Conservation (phyloP, 495 filamentous ascomycete genomes). For the Neurospora sp. region DNA sequence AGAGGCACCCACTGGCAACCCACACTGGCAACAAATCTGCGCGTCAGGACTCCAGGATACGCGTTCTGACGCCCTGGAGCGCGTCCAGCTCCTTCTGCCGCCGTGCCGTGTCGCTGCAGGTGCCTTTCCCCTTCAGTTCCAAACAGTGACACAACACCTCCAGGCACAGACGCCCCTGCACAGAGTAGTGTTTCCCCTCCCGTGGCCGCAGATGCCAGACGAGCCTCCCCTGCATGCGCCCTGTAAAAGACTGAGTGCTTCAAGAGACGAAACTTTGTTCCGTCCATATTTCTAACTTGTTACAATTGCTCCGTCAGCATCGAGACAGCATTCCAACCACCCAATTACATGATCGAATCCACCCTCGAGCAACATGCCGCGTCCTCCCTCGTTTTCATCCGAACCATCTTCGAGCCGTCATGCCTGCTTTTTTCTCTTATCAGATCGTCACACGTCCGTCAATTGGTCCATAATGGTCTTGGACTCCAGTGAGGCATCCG, state of each 20-base stretch:
- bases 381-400: neutral
- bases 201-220: neutral
- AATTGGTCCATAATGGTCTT: neutral
- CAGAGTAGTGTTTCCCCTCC: neutral
- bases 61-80: constrained; percentile 5
- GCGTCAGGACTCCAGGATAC: constrained; percentile 6
- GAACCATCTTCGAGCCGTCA: neutral
- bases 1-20: neutral
- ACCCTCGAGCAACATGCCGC: neutral
- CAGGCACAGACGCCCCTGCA: neutral
- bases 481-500: neutral
- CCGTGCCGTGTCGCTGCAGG: neutral
- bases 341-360: constrained; percentile 5
- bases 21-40: constrained; percentile 6
- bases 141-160: constrained; percentile 7
- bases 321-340: constrained; percentile 4
- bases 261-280: neutral
- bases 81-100: neutral
- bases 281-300: neutral
- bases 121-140: neutral
- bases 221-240: neutral
- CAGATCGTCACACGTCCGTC: constrained; percentile 3
- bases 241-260: neutral
- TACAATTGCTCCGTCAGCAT: neutral
- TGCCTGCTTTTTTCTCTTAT: constrained; percentile 4